Evolutionary conservation across 164 flowering plant genomes (phyloP).

Genomic region (Aristolochia fimbriata): DNA sequence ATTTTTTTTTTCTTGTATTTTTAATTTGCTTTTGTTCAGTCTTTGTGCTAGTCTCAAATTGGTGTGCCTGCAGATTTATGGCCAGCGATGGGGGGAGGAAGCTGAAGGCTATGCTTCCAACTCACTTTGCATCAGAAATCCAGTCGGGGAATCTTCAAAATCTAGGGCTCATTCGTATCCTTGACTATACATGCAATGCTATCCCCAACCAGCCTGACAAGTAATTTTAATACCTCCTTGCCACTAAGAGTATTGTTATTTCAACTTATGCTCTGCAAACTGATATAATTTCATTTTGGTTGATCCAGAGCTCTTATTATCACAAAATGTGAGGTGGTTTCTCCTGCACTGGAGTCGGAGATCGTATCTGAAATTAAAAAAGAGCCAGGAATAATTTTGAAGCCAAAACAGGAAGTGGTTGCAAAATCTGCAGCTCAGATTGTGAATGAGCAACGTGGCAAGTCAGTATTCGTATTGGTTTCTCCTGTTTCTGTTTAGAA

Average conservation of each 20-base stretch:
- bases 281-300: background rate
- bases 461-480: slow-evolving; percentile 30
- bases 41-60: too few relatives aligned
- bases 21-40: too few relatives aligned
- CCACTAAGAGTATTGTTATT: background rate
- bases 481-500: too few relatives aligned
- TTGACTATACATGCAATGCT: slow-evolving; percentile 66
- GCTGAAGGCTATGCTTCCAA: slow-evolving; percentile 52
- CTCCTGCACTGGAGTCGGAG: slow-evolving; percentile 75
- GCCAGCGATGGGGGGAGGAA: slow-evolving; percentile 79
- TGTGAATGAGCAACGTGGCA: slow-evolving; percentile 58
- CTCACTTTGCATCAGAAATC: slow-evolving; percentile 46
- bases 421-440: slow-evolving; percentile 88
- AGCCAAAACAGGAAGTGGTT: slow-evolving; percentile 68
- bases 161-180: slow-evolving; percentile 62
- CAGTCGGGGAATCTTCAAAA: slow-evolving; percentile 72
- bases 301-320: slow-evolving; percentile 20
- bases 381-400: slow-evolving; percentile 44
- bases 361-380: slow-evolving; percentile 24
- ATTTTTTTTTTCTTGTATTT: too few relatives aligned
- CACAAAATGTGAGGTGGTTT: slow-evolving; percentile 65
- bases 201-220: slow-evolving; percentile 70
- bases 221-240: slow-evolving; percentile 23
- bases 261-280: background rate
- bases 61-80: slow-evolving; percentile 33